Evolutionary conservation across 257 asterid genomes (phyloP).

Genomic region (Scutellaria baicalensis): DNA sequence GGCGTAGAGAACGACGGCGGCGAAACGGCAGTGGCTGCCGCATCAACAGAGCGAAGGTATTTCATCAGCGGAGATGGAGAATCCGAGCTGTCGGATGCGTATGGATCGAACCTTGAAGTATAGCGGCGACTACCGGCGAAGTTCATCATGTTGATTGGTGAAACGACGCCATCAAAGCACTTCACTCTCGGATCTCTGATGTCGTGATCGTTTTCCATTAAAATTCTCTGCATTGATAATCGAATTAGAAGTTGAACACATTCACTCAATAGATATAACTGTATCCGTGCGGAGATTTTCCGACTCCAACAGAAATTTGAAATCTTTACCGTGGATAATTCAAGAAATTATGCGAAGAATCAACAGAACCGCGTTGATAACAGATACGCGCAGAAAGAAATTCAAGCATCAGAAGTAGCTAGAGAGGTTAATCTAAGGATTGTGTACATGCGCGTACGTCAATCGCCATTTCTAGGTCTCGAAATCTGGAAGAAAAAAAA

Average conservation of each 20-base stretch:
- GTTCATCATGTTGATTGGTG: constrained; percentile 29
- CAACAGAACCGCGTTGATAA: not conserved
- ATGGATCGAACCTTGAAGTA: constrained; percentile 42
- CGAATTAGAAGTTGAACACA: not conserved
- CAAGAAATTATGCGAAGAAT: not conserved
- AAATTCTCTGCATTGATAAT: constrained; percentile 24
- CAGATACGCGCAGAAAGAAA: not conserved
- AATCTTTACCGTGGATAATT: not conserved
- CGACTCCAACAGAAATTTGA: constrained; percentile 11
- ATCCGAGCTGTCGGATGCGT: constrained; percentile 45
- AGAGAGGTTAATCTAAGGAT: not conserved
- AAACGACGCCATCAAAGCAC: constrained; percentile 24
- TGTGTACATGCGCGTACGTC: not conserved
- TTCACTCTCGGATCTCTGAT: constrained; percentile 28
- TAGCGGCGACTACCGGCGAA: constrained; percentile 25
- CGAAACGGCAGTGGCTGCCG: constrained; percentile 17
- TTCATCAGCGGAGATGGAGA: constrained; percentile 38
- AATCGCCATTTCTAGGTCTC: constrained; percentile 23
- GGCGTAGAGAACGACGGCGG: constrained; percentile 30
- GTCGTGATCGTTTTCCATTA: constrained; percentile 41
- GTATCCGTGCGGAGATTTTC: not conserved
- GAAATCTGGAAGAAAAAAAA: not conserved
- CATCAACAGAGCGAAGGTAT: constrained; percentile 30
- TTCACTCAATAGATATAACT: not conserved
- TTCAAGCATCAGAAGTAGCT: constrained; percentile 1